These are phyloP conservation scores for Xylaria longipes DNA, from an alignment of 495 filamentous ascomycete genomes.

Conservation along the genomic window DNA sequence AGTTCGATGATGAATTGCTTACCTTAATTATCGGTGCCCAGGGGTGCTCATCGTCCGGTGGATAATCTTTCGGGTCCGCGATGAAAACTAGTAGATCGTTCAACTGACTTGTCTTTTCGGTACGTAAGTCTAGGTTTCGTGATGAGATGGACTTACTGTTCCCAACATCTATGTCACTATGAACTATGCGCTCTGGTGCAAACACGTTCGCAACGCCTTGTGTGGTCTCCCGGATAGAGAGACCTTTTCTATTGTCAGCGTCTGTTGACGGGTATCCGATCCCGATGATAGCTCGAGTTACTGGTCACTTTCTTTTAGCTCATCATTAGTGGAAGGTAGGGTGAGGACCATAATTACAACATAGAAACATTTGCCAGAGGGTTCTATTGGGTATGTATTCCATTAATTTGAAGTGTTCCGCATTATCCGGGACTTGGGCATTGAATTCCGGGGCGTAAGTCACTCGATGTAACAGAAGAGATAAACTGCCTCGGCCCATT, in stretches of 20 bases:
- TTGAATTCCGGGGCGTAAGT: not conserved
- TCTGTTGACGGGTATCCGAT: constrained; percentile 3
- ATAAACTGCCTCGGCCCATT: constrained; percentile 11
- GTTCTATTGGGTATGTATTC: constrained; percentile 23
- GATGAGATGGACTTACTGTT: constrained; percentile 5
- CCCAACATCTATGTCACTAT: constrained; percentile 18
- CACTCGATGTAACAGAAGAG: not conserved
- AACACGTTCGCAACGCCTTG: not conserved
- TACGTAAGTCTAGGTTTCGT: not conserved
- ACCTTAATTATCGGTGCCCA: constrained; percentile 12
- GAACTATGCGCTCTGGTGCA: not conserved
- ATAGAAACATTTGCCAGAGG: constrained; percentile 21
- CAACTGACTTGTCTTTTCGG: not conserved
- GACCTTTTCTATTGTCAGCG: not conserved
- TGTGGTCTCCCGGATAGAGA: not conserved
- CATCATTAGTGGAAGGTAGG: not conserved
- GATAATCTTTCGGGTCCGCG: not conserved
- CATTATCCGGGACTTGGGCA: too few relatives aligned
- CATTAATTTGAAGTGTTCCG: not conserved
- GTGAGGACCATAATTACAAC: constrained; percentile 16
- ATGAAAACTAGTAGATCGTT: constrained; percentile 14
- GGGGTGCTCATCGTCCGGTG: not conserved
- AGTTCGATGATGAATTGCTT: not conserved
- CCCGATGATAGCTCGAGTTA: constrained; percentile 13
- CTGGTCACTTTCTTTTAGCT: constrained; percentile 7